phyloP scores from a whole-genome alignment of 805 yeast genomes.

The Pachysolen tannophilus region DNA sequence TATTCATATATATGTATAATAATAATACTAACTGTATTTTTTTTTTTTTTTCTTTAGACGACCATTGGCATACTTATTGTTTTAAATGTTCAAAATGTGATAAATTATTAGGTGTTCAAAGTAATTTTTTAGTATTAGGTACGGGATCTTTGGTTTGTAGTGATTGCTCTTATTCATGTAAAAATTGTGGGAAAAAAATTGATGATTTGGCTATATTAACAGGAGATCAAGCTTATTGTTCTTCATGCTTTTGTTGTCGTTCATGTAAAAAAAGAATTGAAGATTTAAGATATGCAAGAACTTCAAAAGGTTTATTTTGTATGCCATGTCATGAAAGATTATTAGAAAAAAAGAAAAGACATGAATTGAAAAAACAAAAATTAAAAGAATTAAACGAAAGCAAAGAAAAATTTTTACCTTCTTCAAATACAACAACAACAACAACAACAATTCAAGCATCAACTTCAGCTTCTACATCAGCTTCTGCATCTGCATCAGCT shows the following conservation, averaged over 20 bases:
- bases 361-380: slow-evolving; percentile 39
- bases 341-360: slow-evolving; percentile 64
- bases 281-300: slow-evolving; percentile 85
- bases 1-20: too few relatives aligned
- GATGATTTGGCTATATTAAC: slow-evolving; percentile 91
- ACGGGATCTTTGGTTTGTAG: slow-evolving; percentile 88
- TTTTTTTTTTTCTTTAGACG: slow-evolving; percentile 17
- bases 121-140: slow-evolving; percentile 86
- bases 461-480: too few relatives aligned
- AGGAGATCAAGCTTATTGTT: slow-evolving; percentile 92
- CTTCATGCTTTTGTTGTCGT: slow-evolving; percentile 82
- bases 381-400: slow-evolving; percentile 20
- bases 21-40: background rate
- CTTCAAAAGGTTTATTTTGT: slow-evolving; percentile 88
- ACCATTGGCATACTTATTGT: slow-evolving; percentile 93
- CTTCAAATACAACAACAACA: slow-evolving; percentile 10
- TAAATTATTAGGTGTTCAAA: slow-evolving; percentile 71
- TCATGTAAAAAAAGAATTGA: slow-evolving; percentile 81
- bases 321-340: slow-evolving; percentile 85
- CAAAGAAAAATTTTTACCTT: slow-evolving; percentile 10
- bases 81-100: slow-evolving; percentile 84
- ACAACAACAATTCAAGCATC: too few relatives aligned
- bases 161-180: slow-evolving; percentile 87
- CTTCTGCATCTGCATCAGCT: too few relatives aligned
- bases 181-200: slow-evolving; percentile 76